A percentile compares a stretch with the other conserved stretches of the same genome.
These are phyloP conservation scores for Blastobotrys capitulatus DNA, from an alignment of 1,139 yeast genomes.

Conservation along the genomic window DNA sequence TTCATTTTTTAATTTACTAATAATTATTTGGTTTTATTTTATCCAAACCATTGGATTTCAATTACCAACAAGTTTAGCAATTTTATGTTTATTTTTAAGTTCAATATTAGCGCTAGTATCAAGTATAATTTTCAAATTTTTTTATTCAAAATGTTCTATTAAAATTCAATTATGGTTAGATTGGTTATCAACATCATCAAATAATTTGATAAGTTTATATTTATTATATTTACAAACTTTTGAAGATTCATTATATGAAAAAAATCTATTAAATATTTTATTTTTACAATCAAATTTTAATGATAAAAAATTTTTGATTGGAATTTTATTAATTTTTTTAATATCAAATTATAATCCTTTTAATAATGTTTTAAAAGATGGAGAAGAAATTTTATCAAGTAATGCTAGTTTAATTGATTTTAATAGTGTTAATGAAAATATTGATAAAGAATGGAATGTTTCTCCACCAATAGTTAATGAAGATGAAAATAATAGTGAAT, in stretches of 20 bases:
- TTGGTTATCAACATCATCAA: not conserved
- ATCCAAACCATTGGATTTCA: not conserved
- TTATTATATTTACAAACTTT: not conserved
- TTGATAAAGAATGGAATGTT: not conserved
- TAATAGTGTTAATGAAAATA: not conserved
- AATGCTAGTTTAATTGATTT: not conserved
- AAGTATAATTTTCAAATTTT: not conserved
- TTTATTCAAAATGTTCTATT: not conserved
- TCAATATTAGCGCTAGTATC: not conserved
- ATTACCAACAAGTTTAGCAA: not conserved
- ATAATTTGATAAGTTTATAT: not conserved
- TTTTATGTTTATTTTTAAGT: not conserved
- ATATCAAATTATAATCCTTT: not conserved
- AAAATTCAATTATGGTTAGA: not conserved
- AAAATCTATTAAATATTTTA: not conserved
- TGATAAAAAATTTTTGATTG: not conserved
- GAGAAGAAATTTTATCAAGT: not conserved
- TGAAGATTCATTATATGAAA: not conserved
- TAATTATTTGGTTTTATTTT: not conserved
- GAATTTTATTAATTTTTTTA: not conserved
- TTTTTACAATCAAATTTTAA: not conserved
- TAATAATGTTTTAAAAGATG: no score
- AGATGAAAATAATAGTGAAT: not conserved
- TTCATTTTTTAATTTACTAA: not conserved
- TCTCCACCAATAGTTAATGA: not conserved